phyloP scores from a whole-genome alignment of 768 basidiomycete species.

The Neoboletus subvelutipes region DNA sequence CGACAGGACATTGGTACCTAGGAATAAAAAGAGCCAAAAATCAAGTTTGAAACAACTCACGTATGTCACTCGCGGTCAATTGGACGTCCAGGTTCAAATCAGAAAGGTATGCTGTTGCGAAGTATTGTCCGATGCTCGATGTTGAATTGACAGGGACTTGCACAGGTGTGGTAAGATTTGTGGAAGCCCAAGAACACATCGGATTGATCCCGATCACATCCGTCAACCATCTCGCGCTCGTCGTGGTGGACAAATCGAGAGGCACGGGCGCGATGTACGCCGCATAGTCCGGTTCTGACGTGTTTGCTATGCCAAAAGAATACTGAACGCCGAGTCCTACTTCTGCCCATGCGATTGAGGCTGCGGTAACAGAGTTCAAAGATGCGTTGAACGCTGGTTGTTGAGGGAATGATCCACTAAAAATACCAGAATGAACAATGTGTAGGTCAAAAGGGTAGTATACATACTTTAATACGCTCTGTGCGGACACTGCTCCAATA shows the following conservation, averaged over 20 bases:
- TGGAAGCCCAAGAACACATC: slow-evolving; percentile 27
- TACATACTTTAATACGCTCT: slow-evolving; percentile 29
- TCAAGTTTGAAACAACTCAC: slow-evolving; percentile 8
- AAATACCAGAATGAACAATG: not conserved
- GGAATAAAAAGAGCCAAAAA: not conserved
- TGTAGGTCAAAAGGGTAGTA: not conserved
- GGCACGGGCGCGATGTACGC: slow-evolving; percentile 25
- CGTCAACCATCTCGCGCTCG: slow-evolving; percentile 27
- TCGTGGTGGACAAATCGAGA: slow-evolving; percentile 14
- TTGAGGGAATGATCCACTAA: not conserved
- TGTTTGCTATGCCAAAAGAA: slow-evolving; percentile 15
- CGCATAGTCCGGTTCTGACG: slow-evolving; percentile 15
- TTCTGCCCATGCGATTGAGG: slow-evolving; percentile 26
- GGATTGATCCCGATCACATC: slow-evolving; percentile 31
- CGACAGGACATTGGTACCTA: not conserved
- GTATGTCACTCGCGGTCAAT: not conserved
- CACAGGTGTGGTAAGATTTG: slow-evolving; percentile 22
- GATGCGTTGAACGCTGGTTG: slow-evolving; percentile 3
- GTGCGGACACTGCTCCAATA: slow-evolving; percentile 21
- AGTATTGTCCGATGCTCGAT: not conserved
- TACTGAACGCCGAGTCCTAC: slow-evolving; percentile 26
- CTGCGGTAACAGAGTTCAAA: slow-evolving; percentile 15
- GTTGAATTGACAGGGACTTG: slow-evolving; percentile 12
- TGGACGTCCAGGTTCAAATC: slow-evolving; percentile 21
- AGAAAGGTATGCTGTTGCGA: slow-evolving; percentile 16